phyloP scores from a whole-genome alignment of 208 protist species.

The Leishmania braziliensis region DNA sequence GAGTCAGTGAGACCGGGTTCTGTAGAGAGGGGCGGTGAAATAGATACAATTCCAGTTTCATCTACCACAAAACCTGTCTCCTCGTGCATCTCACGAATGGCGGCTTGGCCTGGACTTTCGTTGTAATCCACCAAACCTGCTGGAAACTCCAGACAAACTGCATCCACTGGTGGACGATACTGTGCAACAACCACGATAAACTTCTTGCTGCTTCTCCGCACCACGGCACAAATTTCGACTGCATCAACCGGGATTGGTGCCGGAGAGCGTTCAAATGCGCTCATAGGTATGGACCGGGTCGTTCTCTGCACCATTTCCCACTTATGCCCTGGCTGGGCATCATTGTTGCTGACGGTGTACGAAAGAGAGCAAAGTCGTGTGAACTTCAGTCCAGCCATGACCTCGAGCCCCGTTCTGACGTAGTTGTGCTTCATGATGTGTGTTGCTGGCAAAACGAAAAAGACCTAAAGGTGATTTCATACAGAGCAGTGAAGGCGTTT shows the following conservation, averaged over 20 bases:
- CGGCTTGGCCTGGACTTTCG: conserved; percentile 57
- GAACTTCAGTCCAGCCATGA: conserved; percentile 33
- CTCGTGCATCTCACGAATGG: conserved; percentile 80
- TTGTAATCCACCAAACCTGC: conserved; percentile 74
- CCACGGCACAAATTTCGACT: conserved; percentile 71
- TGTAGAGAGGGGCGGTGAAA: conserved; percentile 48
- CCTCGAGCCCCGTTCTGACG: conserved; percentile 33
- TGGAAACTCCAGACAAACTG: conserved; percentile 76
- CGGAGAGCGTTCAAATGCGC: conserved; percentile 32
- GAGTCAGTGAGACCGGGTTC: conserved; percentile 79
- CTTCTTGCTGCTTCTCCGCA: conserved; percentile 29
- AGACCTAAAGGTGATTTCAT: neutral
- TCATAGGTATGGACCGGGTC: conserved; percentile 37
- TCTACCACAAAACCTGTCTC: conserved; percentile 78
- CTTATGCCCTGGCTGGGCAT: conserved; percentile 15
- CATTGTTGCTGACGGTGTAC: conserved; percentile 25
- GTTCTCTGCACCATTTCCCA: conserved; percentile 81
- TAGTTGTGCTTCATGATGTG: conserved; percentile 43
- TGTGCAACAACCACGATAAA: conserved; percentile 82
- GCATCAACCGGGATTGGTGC: conserved; percentile 60
- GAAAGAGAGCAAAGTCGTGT: conserved; percentile 34
- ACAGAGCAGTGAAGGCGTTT: neutral
- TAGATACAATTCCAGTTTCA: conserved; percentile 38
- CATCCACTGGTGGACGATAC: conserved; percentile 81
- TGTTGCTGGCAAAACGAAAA: neutral